A percentile compares a stretch with the other conserved stretches of the same genome.
phyloP scores from a whole-genome alignment of 139 green algal genomes.

The Coelastrella sp. region DNA sequence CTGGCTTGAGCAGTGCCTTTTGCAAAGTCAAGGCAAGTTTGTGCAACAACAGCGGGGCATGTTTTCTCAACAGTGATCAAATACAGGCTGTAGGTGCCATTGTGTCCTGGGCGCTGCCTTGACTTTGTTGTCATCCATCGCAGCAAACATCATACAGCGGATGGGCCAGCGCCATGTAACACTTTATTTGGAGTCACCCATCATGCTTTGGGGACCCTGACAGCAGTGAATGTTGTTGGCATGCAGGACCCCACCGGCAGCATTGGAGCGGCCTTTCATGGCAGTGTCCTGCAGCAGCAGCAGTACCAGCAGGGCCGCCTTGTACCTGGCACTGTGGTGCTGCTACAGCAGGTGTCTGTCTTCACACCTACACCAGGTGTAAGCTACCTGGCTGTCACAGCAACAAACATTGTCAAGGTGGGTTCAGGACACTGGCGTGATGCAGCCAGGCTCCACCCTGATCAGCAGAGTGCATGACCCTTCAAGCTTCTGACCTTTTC shows the following conservation, averaged over 20 bases:
- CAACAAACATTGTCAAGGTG: slow-evolving; percentile 25
- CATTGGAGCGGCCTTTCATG: slow-evolving; percentile 31
- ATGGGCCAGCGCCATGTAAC: too few relatives aligned
- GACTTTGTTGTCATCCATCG: too few relatives aligned
- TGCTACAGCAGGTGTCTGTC: slow-evolving; percentile 39
- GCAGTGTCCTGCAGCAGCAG: slow-evolving; percentile 32
- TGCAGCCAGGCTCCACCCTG: too few relatives aligned
- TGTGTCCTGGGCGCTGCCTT: too few relatives aligned
- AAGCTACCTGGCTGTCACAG: slow-evolving; percentile 36
- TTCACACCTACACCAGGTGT: slow-evolving; percentile 21
- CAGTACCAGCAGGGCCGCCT: slow-evolving; percentile 2
- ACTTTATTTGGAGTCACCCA: too few relatives aligned
- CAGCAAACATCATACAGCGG: too few relatives aligned
- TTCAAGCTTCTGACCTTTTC: too few relatives aligned
- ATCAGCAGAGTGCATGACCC: too few relatives aligned
- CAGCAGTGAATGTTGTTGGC: neutral
- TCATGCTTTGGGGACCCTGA: neutral
- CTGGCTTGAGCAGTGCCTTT: slow-evolving; percentile 31
- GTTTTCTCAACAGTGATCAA: too few relatives aligned
- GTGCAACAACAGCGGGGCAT: neutral
- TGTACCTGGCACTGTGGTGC: slow-evolving; percentile 5
- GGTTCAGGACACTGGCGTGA: too few relatives aligned
- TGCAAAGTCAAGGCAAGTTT: slow-evolving; percentile 18
- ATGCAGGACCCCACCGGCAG: slow-evolving; percentile 27
- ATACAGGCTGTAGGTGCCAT: too few relatives aligned